phyloP scores from a whole-genome alignment of 306 rosid genomes.

The Pueraria montana region DNA sequence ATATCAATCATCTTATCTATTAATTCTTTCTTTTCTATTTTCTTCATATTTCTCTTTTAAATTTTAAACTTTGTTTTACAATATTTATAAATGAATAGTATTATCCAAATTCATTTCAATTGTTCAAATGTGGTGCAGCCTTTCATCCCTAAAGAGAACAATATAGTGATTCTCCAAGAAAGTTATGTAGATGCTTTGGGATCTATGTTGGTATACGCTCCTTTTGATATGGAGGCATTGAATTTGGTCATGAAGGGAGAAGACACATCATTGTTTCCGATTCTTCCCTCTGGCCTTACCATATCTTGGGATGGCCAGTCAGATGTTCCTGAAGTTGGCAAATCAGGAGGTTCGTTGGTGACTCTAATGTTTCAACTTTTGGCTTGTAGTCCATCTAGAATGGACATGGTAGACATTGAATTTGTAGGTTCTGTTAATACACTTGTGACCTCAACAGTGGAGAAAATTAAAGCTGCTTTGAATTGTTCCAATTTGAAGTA shows the following conservation, averaged over 20 bases:
- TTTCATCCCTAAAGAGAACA: constrained; percentile 47
- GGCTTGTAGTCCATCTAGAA: constrained; percentile 15
- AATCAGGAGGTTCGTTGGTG: constrained; percentile 61
- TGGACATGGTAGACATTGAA: constrained; percentile 45
- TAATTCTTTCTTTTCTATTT: too few relatives aligned
- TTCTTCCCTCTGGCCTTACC: constrained; percentile 76
- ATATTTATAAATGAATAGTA: not conserved
- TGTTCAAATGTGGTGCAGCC: constrained; percentile 60
- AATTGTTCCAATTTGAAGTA: constrained; percentile 51
- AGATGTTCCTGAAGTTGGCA: not conserved
- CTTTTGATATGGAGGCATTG: constrained; percentile 50
- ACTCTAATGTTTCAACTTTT: constrained; percentile 66
- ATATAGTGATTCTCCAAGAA: constrained; percentile 70
- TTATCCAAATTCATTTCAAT: not conserved
- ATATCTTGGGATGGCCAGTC: constrained; percentile 60
- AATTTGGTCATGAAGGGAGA: constrained; percentile 47
- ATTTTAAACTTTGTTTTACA: too few relatives aligned
- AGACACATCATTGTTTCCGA: constrained; percentile 55
- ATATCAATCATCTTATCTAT: too few relatives aligned
- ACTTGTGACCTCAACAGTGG: constrained; percentile 52
- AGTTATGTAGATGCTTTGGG: constrained; percentile 59
- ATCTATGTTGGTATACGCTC: constrained; percentile 62
- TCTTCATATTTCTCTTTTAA: too few relatives aligned
- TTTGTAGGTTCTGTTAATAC: constrained; percentile 54
- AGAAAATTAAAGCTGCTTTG: constrained; percentile 62